These are phyloP conservation scores for Calophaca sinica DNA, from an alignment of 306 rosid genomes.

Conservation along the genomic window DNA sequence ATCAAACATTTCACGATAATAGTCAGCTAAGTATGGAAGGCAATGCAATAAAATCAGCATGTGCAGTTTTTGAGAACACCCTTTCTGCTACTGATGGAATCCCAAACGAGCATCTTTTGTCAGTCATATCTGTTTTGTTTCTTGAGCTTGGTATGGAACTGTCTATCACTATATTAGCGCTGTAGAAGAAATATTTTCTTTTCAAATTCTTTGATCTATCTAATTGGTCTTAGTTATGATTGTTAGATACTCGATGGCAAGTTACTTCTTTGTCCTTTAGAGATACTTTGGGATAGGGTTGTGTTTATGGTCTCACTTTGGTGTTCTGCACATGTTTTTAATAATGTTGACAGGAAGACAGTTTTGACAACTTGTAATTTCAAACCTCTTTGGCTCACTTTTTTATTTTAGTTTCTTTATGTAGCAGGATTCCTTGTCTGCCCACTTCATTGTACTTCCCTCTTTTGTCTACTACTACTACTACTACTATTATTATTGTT, in stretches of 20 bases:
- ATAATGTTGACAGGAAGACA: conserved; percentile 11
- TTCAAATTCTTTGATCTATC: neutral
- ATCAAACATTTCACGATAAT: conserved; percentile 49
- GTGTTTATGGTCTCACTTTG: conserved; percentile 22
- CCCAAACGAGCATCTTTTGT: conserved; percentile 71
- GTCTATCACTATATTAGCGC: conserved; percentile 17
- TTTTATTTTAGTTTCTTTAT: conserved; percentile 23
- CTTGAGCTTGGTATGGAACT: conserved; percentile 72
- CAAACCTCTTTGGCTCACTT: neutral
- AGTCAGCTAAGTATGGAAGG: conserved; percentile 54
- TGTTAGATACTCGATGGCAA: conserved; percentile 8
- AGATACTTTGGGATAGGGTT: conserved; percentile 2
- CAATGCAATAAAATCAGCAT: conserved; percentile 59
- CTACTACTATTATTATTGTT: neutral
- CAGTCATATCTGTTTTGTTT: conserved; percentile 75
- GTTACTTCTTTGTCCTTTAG: conserved; percentile 7
- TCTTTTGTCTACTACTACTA: neutral
- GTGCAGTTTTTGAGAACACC: conserved; percentile 68
- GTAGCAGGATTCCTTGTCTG: neutral
- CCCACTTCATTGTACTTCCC: neutral
- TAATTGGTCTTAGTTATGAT: neutral
- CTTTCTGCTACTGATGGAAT: conserved; percentile 62
- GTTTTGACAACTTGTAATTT: conserved; percentile 9
- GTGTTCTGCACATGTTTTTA: conserved; percentile 37
- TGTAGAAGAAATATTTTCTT: neutral